Base-by-base conservation (phyloP, 2,329 filamentous ascomycete genomes). In the Aschersonia sp. region DNA sequence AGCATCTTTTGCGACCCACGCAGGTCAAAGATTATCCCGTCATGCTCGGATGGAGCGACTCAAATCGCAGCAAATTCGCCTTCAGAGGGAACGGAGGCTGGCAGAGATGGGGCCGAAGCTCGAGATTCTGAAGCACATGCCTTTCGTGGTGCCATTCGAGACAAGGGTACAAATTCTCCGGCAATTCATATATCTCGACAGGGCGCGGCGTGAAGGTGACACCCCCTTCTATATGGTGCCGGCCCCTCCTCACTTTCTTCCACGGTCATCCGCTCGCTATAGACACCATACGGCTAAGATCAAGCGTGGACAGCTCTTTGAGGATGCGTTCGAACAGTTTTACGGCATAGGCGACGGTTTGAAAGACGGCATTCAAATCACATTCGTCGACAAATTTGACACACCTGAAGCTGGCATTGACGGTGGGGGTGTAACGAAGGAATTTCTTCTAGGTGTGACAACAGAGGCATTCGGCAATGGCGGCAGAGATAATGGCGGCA, bases 361-460 rank as follows among this genome's bases (percentile, higher is more conserved):
- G 48, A 97, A 97, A 60, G 90, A 97, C 59, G 87, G 88, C 0
- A 95, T 98, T 37, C 87, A 94, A 59, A 97, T 98, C 57, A 92
- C 87, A 0, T 98, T 98, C 61, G 81, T 96, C 42, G 92, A 98
- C 60, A 78, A 88, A 50, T 98, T 94, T 55, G 85, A 85, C 51
- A 78, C 83, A 1, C 73, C 79, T 6, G 92, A 98, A 65, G 90
- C 90, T 10, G 92, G 92, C 8, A 97, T 98, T 48, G 92, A 98
- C 59, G 92, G 92, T 0, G 92, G 92, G 7, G 92, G 92, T 52
- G 92, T 98, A 7, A 96, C 90, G 2, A 98, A 98, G 57, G 92
- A 98, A 58, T 98, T 98, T 52, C 71, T 98, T 10, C 95, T 83
- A 1, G 92, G 85, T 52, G 79, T 95, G 45, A 94, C 87, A 1